These are phyloP conservation scores for Colletotrichum sp. DNA, from an alignment of 2,329 filamentous ascomycete species.

Conservation along the genomic window DNA sequence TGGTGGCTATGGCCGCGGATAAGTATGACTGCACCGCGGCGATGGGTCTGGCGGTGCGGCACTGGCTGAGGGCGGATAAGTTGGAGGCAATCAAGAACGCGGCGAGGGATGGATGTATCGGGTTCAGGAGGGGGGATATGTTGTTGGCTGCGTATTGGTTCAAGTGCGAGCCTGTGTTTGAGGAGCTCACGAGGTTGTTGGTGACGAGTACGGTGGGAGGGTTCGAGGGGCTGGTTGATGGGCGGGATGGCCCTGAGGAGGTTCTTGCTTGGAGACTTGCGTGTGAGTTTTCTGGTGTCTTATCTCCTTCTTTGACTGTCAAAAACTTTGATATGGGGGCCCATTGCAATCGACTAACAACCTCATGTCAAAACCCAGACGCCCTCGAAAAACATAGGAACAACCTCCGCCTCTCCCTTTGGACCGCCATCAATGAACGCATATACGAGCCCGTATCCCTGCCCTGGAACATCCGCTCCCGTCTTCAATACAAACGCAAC, in stretches of 20 bases:
- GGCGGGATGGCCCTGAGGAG: background rate
- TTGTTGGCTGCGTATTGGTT: constrained; percentile 3
- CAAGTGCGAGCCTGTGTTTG: background rate
- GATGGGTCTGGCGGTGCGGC: background rate
- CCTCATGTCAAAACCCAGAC: background rate
- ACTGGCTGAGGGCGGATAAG: background rate
- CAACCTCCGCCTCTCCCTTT: background rate
- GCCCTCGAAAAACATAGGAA: background rate
- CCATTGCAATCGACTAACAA: background rate
- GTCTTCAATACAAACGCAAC: background rate
- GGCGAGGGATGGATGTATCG: background rate
- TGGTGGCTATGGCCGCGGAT: background rate
- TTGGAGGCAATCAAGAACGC: background rate
- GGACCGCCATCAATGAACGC: background rate
- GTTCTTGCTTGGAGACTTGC: background rate
- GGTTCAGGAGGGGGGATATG: background rate
- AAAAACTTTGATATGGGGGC: fast-evolving
- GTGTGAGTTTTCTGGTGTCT: background rate
- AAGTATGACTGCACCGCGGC: background rate
- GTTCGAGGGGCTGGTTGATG: background rate
- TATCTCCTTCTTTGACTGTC: background rate
- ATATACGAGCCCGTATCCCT: background rate
- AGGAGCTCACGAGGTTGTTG: background rate
- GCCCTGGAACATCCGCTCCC: background rate
- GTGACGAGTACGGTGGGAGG: background rate